These are phyloP conservation scores for Brassica napus DNA, from an alignment of 345 rosid species.

Conservation along the genomic window DNA sequence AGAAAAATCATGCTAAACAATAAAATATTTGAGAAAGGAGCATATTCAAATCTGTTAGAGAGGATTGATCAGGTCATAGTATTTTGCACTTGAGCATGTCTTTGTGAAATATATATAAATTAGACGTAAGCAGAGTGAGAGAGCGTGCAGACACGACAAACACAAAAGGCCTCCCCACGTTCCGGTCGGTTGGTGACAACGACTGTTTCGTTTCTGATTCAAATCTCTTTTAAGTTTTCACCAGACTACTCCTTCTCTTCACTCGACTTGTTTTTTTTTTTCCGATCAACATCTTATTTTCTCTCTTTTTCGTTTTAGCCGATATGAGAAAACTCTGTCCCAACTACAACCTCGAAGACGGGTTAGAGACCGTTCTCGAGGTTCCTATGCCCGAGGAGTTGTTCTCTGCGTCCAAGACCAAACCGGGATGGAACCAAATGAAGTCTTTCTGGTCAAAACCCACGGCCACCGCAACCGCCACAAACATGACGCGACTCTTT, in stretches of 20 bases:
- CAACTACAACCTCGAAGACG: constrained; percentile 76
- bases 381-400: constrained; percentile 95
- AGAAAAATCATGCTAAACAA: background rate
- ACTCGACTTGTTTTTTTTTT: constrained; percentile 8
- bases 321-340: constrained; percentile 95
- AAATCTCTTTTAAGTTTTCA: constrained; percentile 33
- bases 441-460: constrained; percentile 77
- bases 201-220: constrained; percentile 28
- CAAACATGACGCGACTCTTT: constrained; percentile 44
- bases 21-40: background rate
- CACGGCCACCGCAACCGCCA: constrained; percentile 28
- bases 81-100: constrained; percentile 25
- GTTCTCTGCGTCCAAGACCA: constrained; percentile 48
- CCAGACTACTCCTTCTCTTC: constrained; percentile 28
- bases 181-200: constrained; percentile 69
- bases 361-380: constrained; percentile 93
- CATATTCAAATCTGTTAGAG: background rate
- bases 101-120: constrained; percentile 11
- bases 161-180: constrained; percentile 61
- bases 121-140: constrained; percentile 33
- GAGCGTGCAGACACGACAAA: constrained; percentile 88
- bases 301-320: background rate
- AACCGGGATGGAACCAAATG: constrained; percentile 72
- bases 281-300: background rate
- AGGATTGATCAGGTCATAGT: constrained; percentile 25